Base-by-base conservation (phyloP, 495 filamentous ascomycete genomes). In the Articulospora tetracladia region DNA sequence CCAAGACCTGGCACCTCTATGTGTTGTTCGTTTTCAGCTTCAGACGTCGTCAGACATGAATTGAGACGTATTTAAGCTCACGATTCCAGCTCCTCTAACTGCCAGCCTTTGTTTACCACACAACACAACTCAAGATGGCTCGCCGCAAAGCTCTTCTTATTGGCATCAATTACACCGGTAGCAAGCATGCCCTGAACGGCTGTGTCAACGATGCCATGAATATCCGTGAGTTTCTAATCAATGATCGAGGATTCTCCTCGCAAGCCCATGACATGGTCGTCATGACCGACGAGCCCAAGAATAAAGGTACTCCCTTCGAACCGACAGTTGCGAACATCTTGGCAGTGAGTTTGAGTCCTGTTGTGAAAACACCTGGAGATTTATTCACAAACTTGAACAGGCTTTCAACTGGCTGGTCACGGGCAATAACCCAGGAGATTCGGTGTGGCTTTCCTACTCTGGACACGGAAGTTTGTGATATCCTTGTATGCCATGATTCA, bases 101-200 rank as follows among this genome's bases (percentile, higher is more conserved):
- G n/a, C 28, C 25, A 41, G 13, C n/a, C 23, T 57, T 10, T 11
- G 17, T 15, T 19, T 4, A 7, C 20, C 13, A 25, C 13, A 46
- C 2, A 19, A 1, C 27, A 56, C 20, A 47, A 17, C 3, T 49
- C 51, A 64, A 57, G 23, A 68, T 70, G 65, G 62, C 72, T 44
- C 77, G 77, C 57, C 81, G 74, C 61, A 83, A 86, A 60, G 76
- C 80, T 46, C 78, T 86, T 32, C 68, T 86, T 19, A 85, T 86
- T 51, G 83, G 82, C 39, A 85, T 86, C 68, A 86, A 85, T 71
- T 86, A 86, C 66, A 72, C 69, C n/a, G 83, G 82, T 62, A 72
- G 72, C 24, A 59, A 73, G 0, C 74, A 83, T 50, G 68, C 74
- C 52, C 72, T 86, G 24, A 70, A 75, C 25, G 83, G 83, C 22